Conservation (phyloP, 139 green algal species). For the Picochlorum sp. region DNA sequence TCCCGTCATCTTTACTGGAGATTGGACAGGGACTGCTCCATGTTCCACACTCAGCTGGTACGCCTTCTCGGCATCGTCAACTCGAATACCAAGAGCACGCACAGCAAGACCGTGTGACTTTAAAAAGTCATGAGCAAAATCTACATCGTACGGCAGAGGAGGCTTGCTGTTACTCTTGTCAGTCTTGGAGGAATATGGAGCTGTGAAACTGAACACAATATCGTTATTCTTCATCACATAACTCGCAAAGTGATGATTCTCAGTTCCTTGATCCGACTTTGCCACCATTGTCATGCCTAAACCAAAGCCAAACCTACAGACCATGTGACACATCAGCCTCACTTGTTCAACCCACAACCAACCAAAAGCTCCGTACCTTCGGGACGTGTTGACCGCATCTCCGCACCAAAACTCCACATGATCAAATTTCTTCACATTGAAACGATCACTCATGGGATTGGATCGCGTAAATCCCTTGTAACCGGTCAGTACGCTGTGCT, state of each 20-base stretch:
- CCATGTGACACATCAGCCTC: conserved; percentile 16
- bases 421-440: conserved; percentile 71
- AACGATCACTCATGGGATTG: conserved; percentile 70
- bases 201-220: conserved; percentile 88
- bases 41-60: conserved; percentile 54
- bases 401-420: conserved; percentile 90
- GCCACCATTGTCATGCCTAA: conserved; percentile 85
- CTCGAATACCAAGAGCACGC: conserved; percentile 71
- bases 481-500: conserved; percentile 11
- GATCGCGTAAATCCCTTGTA: conserved; percentile 23
- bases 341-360: background rate
- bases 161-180: conserved; percentile 13
- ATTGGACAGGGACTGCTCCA: conserved; percentile 54
- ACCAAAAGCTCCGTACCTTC: background rate
- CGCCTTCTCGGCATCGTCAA: conserved; percentile 71
- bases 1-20: conserved; percentile 47
- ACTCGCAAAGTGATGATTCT: conserved; percentile 71
- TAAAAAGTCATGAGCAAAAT: conserved; percentile 65
- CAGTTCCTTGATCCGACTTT: conserved; percentile 80
- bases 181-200: conserved; percentile 63
- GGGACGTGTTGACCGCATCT: conserved; percentile 77
- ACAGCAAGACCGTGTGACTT: conserved; percentile 81
- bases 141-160: conserved; percentile 40
- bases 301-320: conserved; percentile 70
- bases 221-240: conserved; percentile 82